Evolutionary conservation across 148 eudicot genomes (phyloP).

Genomic region (Vaccinium macrocarpon): DNA sequence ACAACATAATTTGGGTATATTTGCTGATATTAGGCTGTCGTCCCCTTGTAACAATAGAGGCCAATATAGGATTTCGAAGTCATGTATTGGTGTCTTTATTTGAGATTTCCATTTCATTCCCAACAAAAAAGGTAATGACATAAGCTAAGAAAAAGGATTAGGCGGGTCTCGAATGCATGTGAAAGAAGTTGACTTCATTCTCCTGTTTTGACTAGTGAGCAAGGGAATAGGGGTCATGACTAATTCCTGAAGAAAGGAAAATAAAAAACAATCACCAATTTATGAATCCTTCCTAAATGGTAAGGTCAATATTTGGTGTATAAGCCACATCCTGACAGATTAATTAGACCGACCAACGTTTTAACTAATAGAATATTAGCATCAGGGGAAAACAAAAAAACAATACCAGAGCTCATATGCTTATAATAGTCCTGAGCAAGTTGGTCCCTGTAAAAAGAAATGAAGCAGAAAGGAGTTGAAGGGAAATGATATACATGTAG

Average conservation of each 20-base stretch:
- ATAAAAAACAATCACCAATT: background rate
- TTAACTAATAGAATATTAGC: background rate
- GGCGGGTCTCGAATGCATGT: background rate
- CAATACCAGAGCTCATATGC: background rate
- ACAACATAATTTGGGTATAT: too few species aligned
- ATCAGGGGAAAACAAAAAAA: background rate
- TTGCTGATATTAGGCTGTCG: background rate
- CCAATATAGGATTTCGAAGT: background rate
- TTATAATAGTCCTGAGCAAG: background rate
- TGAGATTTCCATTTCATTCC: too few species aligned
- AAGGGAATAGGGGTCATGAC: too few species aligned
- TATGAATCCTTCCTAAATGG: background rate
- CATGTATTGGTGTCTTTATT: background rate
- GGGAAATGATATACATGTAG: constrained; percentile 57
- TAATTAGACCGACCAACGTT: background rate
- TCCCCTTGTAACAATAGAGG: background rate
- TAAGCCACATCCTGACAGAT: background rate
- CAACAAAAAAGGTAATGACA: too few species aligned
- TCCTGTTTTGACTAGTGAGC: background rate
- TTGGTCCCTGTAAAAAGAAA: background rate
- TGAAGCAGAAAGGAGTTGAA: background rate
- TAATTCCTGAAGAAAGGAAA: background rate
- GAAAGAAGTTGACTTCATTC: background rate
- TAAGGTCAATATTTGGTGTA: background rate
- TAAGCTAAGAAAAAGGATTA: too few species aligned